These are phyloP conservation scores for Jamesozyma hellenica DNA, from an alignment of 805 yeast species.

Conservation along the genomic window DNA sequence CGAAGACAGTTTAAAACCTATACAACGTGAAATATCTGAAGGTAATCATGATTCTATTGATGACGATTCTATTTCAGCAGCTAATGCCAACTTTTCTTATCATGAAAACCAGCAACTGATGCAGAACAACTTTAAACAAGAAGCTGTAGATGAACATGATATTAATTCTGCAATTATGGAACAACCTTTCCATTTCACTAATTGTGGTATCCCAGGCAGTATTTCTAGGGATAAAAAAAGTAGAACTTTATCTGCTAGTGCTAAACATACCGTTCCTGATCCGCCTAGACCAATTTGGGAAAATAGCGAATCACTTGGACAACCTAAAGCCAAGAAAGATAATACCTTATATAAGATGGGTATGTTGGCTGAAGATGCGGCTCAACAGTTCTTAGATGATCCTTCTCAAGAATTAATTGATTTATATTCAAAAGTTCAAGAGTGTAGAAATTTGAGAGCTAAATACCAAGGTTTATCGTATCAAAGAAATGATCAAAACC, in stretches of 20 bases:
- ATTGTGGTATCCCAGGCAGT: not conserved
- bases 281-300: slow-evolving; percentile 7
- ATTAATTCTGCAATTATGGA: slow-evolving; percentile 9
- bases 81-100: slow-evolving; percentile 25
- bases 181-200: slow-evolving; percentile 10
- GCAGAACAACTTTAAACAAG: slow-evolving; percentile 24
- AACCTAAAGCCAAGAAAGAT: not conserved
- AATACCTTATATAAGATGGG: slow-evolving; percentile 35
- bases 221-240: not conserved
- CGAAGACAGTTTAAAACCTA: not conserved
- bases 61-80: slow-evolving; percentile 5
- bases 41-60: not conserved
- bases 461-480: slow-evolving; percentile 62
- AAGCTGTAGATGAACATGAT: slow-evolving; percentile 22
- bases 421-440: slow-evolving; percentile 49
- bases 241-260: slow-evolving; percentile 19
- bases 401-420: slow-evolving; percentile 63
- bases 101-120: slow-evolving; percentile 25
- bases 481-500: slow-evolving; percentile 71
- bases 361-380: slow-evolving; percentile 38
- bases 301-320: not conserved
- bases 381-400: slow-evolving; percentile 42
- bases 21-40: not conserved
- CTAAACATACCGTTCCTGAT: slow-evolving; percentile 21
- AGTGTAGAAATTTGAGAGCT: slow-evolving; percentile 63